Percentiles rank a stretch among this genome's conserved stretches.
Conservation (phyloP, 2,329 filamentous ascomycete genomes). For the Hirsutella rhossiliensis region DNA sequence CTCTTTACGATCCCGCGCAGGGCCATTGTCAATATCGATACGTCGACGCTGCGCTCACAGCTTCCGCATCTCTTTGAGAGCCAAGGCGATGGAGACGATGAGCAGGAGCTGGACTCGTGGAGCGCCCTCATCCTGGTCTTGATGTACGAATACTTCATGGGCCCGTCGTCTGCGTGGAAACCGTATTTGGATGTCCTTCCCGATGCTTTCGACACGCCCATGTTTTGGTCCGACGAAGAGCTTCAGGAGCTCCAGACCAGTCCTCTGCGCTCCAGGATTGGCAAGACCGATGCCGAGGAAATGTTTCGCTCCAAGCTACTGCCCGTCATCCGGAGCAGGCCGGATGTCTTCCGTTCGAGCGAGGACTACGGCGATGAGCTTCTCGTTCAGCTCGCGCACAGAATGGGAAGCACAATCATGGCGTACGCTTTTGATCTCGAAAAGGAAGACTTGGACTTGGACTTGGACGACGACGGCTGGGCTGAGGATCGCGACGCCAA, state of each 20-base stretch:
- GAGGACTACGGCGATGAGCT: slow-evolving; percentile 27
- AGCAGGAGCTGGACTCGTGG: slow-evolving; percentile 37
- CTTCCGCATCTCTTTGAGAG: slow-evolving; percentile 41
- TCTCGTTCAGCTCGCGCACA: slow-evolving; percentile 48
- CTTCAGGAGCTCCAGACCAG: slow-evolving; percentile 64
- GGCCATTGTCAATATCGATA: slow-evolving; percentile 59
- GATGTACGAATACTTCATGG: slow-evolving; percentile 61
- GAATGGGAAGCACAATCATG: slow-evolving; percentile 84
- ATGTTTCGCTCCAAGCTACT: slow-evolving; percentile 50
- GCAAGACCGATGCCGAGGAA: slow-evolving; percentile 56
- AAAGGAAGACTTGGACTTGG: slow-evolving; percentile 36
- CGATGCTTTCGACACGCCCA: slow-evolving; percentile 63
- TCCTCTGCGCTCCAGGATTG: slow-evolving; percentile 64
- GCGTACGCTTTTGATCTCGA: slow-evolving; percentile 82
- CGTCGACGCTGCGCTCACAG: slow-evolving; percentile 51
- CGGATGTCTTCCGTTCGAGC: slow-evolving; percentile 28
- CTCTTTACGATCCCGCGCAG: slow-evolving; percentile 70
- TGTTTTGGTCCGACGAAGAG: slow-evolving; percentile 74
- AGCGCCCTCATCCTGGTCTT: slow-evolving; percentile 59
- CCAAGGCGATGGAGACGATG: slow-evolving; percentile 20
- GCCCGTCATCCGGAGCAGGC: slow-evolving; percentile 34
- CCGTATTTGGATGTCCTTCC: slow-evolving; percentile 71
- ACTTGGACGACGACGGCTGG: slow-evolving; percentile 48
- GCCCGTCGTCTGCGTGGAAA: slow-evolving; percentile 54
- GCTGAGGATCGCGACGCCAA: slow-evolving; percentile 49